Conservation (phyloP, 352 stramenopile genomes). For the Achlya hypogyna region DNA sequence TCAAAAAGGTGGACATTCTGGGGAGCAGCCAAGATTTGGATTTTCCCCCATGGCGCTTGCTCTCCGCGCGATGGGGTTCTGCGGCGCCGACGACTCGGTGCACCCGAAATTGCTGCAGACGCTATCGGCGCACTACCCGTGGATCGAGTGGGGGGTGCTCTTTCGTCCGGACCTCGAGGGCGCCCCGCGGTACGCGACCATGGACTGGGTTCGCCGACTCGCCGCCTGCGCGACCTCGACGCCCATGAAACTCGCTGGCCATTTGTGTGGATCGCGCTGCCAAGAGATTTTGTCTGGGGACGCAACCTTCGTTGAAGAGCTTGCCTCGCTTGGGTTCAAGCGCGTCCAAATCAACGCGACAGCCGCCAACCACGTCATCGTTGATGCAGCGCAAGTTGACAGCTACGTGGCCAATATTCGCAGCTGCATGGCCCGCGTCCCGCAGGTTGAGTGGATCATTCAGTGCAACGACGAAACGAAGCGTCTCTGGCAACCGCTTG, state of each 20-base stretch:
- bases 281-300: slow-evolving; percentile 54
- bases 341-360: slow-evolving; percentile 79
- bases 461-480: slow-evolving; percentile 69
- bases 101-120: slow-evolving; percentile 38
- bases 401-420: slow-evolving; percentile 31
- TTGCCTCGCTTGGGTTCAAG: slow-evolving; percentile 43
- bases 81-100: slow-evolving; percentile 68
- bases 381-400: slow-evolving; percentile 21
- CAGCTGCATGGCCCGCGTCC: slow-evolving; percentile 25
- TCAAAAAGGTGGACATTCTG: too few species aligned
- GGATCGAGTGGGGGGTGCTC: slow-evolving; percentile 65
- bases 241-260: slow-evolving; percentile 47
- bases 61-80: slow-evolving; percentile 46
- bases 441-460: slow-evolving; percentile 63
- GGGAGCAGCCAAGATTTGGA: too few species aligned
- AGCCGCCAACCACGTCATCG: slow-evolving; percentile 46
- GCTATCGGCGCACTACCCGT: slow-evolving; percentile 36
- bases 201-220: slow-evolving; percentile 11
- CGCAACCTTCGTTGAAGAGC: slow-evolving; percentile 33
- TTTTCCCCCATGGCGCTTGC: too few species aligned
- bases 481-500: slow-evolving; percentile 35
- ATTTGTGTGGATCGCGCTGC: slow-evolving; percentile 57
- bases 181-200: slow-evolving; percentile 47
- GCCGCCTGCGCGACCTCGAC: slow-evolving; percentile 19
- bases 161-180: slow-evolving; percentile 57